These are phyloP conservation scores for Ustilago trichophora DNA, from an alignment of 1,284 basidiomycete species.

Conservation along the genomic window DNA sequence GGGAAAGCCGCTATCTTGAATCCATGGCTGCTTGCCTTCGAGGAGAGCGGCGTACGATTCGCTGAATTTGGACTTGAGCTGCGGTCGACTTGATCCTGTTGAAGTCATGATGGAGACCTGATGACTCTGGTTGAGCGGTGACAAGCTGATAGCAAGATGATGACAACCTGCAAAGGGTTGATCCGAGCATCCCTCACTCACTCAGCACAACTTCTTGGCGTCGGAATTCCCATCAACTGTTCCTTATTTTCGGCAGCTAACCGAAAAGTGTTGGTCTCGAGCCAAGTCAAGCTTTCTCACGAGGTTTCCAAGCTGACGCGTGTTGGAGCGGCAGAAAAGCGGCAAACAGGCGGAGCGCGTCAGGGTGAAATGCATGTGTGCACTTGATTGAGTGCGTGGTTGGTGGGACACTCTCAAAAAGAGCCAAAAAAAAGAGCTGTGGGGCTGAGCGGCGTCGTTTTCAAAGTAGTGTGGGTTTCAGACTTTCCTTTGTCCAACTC, in stretches of 20 bases:
- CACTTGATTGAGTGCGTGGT: neutral
- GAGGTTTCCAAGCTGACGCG: slow-evolving; percentile 10
- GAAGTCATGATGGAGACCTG: too few species aligned
- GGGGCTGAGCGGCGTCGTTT: too few species aligned
- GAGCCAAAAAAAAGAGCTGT: too few species aligned
- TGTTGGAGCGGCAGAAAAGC: too few species aligned
- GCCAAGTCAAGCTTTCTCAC: neutral
- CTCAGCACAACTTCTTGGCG: too few species aligned
- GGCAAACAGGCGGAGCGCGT: slow-evolving; percentile 13
- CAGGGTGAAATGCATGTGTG: slow-evolving; percentile 9
- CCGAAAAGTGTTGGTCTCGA: slow-evolving; percentile 5
- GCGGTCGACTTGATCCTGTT: slow-evolving; percentile 28
- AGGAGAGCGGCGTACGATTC: slow-evolving; percentile 51
- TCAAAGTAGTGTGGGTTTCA: too few species aligned
- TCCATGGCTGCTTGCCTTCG: slow-evolving; percentile 56
- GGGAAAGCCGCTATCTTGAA: slow-evolving; percentile 1
- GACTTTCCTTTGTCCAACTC: too few species aligned
- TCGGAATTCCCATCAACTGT: slow-evolving; percentile 2
- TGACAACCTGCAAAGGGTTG: too few species aligned
- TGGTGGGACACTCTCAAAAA: too few species aligned
- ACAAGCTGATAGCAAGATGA: too few species aligned
- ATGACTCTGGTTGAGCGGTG: neutral
- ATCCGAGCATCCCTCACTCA: too few species aligned
- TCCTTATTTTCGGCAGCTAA: slow-evolving; percentile 14
- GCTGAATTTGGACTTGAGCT: slow-evolving; percentile 54